Base-by-base conservation (phyloP, 202 grass and related monocot genomes). In the Setaria viridis region DNA sequence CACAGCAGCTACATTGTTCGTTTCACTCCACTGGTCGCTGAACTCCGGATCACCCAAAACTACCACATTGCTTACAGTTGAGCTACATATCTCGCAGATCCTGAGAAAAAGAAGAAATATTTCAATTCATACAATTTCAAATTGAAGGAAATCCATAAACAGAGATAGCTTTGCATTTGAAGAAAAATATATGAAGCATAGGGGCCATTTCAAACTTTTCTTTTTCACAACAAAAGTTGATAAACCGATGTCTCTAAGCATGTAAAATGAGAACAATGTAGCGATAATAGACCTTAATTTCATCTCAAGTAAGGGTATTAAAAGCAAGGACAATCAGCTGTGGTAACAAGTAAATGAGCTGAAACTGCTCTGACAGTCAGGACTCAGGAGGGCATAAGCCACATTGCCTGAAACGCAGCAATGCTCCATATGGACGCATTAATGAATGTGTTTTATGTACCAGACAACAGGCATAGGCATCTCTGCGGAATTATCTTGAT, bases 61-160 rank as follows among this genome's bases (percentile, higher is more conserved):
- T 55, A 93, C 80, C 84, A 95, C 86, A 69, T 98, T 98, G 65
- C 62, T 78, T 84, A 91, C 95, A 9, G 78, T 88, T 41, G 95
- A 90, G 66, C 89, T 91, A 85, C 95, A 98, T 72, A 98, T 98
- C 78, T 98, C 95, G 74, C 95, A 98, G 70, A 80, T 94, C 89
- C 95, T 98, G 14, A 33, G 15, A 59, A 72, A 72, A 57, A 74
- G 13, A 85, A 20, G 77, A 81, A 50, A 71, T n/a, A 21, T 3
- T 88, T 88, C 34, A 72, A 43, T 58, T 82, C 42, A 51, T 85
- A 75, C 17, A 51, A 4, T 21, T 20, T 67, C 9, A 67, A 58
- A 76, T 4, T 72, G 47, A 73, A 65, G 43, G 71, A n/a, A 43
- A 29, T 14, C 2, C 29, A 57, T 11, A 25, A 60, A 11, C 0